These are phyloP conservation scores for Cladosporium sp. DNA, from an alignment of 2,329 filamentous ascomycete species.

Conservation along the genomic window DNA sequence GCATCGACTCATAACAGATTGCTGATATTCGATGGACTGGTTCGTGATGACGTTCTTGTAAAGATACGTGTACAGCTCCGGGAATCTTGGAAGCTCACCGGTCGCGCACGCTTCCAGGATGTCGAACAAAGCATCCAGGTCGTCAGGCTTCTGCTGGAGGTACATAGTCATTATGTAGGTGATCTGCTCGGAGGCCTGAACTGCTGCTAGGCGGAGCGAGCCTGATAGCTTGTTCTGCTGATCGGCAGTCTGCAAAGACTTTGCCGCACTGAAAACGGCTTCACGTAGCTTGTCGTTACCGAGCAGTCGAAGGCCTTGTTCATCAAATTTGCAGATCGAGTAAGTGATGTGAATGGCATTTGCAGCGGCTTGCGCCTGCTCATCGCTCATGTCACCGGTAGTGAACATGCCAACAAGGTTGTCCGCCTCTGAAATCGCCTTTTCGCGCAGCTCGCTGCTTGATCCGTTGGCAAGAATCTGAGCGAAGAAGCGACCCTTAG, in stretches of 20 bases:
- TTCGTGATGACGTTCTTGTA: slow-evolving; percentile 82
- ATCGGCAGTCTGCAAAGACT: slow-evolving; percentile 74
- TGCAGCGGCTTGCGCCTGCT: slow-evolving; percentile 68
- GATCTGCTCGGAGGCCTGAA: slow-evolving; percentile 85
- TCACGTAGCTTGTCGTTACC: slow-evolving; percentile 58
- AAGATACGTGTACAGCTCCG: slow-evolving; percentile 76
- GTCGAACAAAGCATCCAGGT: slow-evolving; percentile 74
- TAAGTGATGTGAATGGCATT: slow-evolving; percentile 86
- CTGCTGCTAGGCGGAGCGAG: slow-evolving; percentile 75
- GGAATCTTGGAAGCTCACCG: slow-evolving; percentile 76
- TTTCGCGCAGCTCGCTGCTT: slow-evolving; percentile 72
- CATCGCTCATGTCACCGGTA: slow-evolving; percentile 62
- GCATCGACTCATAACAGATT: slow-evolving; percentile 76
- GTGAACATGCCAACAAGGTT: slow-evolving; percentile 65
- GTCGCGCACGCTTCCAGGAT: slow-evolving; percentile 81
- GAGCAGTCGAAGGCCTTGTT: slow-evolving; percentile 66
- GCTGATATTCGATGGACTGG: slow-evolving; percentile 83
- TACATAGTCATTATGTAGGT: slow-evolving; percentile 83
- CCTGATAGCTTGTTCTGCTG: slow-evolving; percentile 68
- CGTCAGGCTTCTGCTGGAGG: slow-evolving; percentile 65
- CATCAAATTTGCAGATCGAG: slow-evolving; percentile 68
- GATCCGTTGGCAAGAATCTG: slow-evolving; percentile 78
- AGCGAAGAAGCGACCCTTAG: slow-evolving; percentile 86
- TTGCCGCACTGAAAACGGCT: slow-evolving; percentile 64
- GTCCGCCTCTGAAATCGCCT: slow-evolving; percentile 71